Conservation (phyloP, 371 early-diverging fungal species). For the Apophysomyces ossiformis region DNA sequence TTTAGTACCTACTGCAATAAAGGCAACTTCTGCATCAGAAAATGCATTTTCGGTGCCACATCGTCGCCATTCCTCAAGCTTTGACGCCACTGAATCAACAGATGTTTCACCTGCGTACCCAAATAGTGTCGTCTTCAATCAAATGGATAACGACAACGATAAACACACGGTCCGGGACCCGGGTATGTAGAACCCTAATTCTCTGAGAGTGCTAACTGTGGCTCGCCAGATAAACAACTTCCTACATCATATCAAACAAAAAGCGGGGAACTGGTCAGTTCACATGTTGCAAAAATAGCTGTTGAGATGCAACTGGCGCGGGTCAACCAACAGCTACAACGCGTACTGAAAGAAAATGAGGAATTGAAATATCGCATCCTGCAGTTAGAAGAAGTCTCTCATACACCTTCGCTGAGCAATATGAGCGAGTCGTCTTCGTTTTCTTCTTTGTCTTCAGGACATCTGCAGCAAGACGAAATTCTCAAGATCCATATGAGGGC, state of each 20-base stretch:
- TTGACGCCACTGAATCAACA: not conserved
- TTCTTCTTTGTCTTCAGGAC: not conserved
- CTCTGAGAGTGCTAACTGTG: not conserved
- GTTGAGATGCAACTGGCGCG: not conserved
- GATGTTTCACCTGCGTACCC: too few relatives aligned
- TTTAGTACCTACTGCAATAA: not conserved
- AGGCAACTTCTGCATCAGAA: not conserved
- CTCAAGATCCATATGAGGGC: conserved; percentile 40
- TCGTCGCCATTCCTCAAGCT: not conserved
- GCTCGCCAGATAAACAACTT: not conserved
- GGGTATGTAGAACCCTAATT: not conserved
- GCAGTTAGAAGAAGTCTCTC: not conserved
- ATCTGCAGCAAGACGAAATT: conserved; percentile 29
- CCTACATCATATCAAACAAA: not conserved
- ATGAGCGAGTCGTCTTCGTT: conserved; percentile 7
- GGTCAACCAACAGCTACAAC: not conserved
- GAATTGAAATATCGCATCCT: not conserved
- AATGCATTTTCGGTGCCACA: not conserved
- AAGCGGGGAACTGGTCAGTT: not conserved
- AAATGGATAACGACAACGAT: not conserved
- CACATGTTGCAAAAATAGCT: not conserved
- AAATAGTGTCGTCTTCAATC: too few relatives aligned
- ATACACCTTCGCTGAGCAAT: not conserved
- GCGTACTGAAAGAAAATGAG: not conserved
- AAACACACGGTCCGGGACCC: not conserved